Base-by-base conservation (phyloP, 768 basidiomycete species). In the Clitopilus passeckerianus region DNA sequence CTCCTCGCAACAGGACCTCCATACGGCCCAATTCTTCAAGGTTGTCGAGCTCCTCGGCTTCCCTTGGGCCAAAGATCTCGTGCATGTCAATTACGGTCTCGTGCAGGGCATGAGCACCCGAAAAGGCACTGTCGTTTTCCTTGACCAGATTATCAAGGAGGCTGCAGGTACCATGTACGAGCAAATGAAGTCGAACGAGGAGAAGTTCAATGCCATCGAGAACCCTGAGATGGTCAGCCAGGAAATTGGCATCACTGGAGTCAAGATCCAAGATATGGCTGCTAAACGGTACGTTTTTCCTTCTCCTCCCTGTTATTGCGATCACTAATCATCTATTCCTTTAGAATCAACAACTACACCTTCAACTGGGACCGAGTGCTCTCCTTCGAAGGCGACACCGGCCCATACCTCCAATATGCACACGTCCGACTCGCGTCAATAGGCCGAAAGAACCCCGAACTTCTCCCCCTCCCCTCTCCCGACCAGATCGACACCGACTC, bases 241-340 rank as follows among this genome's bases (percentile, higher is more conserved):
- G 62, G 91, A 96, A 72, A 87, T 98, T 53, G 97, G 95, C 18
- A 93, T 97, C 66, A 90, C 93, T 0, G 94, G 93, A 2, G 89
- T 99, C 64, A 98, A 98, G 78, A 95, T 99, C 60, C 97, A 99
- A 73, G 95, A 97, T 70, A 95, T 96, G 93, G 83, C 90, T 44
- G 93, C 93, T 14, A 96, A 93, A 72, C 80, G 94, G 94, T 94
- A 63, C 50, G 84, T 58, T 30, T 10, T 37, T 50, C 57, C 23
- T 58, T 35, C 34, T 61, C 58, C 59, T 27, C 44, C 34, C 52
- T 30, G 4, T 7, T 30, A 30, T 30, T 30, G 27, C 27, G 27
- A 7, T 30, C 27, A 30, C 27, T 30, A 3, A 30, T 30, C 16
- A 14, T 12, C 0, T 16, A 23, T 16, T 53, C 18, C n/a, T 53